Base-by-base conservation (phyloP, 805 yeast species). In the Yarrowia deformans region DNA sequence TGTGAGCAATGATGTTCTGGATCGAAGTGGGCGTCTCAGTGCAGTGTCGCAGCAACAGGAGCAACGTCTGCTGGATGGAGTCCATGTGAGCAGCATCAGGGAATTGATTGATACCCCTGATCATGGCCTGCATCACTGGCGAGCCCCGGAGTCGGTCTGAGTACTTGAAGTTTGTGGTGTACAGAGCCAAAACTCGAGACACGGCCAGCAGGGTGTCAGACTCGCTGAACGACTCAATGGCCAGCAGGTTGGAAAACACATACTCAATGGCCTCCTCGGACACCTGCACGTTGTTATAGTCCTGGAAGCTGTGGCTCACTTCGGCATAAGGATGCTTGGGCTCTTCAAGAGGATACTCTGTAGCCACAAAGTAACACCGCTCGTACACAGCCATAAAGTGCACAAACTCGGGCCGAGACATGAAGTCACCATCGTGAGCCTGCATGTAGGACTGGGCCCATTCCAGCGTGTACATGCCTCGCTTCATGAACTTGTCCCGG, bases 1-100 rank as follows among this genome's bases (percentile, higher is more conserved):
- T 92, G 29, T 82, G 79, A 0, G 78, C 73, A 73, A 91, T 84
- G 46, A 84, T 78, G 10, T 79, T 79, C 37, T 81, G 79, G 6
- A 91, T 79, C 13, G 85, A 78, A 0, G 81, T 83, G 0, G 79
- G 76, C 2, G 86, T 84, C 76, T 93, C 98, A 75, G 88, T 86
- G 69, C 93, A 88, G 54, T 90, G 81, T 75, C 97, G 84, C 1
- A 88, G 76, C 42, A 92, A 79, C 13, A 86, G 79, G 0, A 87
- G 81, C 23, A 88, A 80, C 1, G 85, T 76, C 7, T 83, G 79
- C 70, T 86, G 87, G 1, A 87, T 63, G 37, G 56, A 63, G 29
- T 79, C 79, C 1, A 80, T 77, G 56, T 77, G 79, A 18, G 81
- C 81, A 7, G 82, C 77, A 55, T 75, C 77, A 6, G 80, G 74